Percentiles rank a stretch among this genome's conserved stretches.
phyloP scores from a whole-genome alignment of 306 rosid species.

The Prunus persica region Prunus_persica_NCBIv2 NC_034009.1:36086001-36086500 shows the following conservation, averaged over 20 bases:
- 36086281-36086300: slow-evolving; percentile 39
- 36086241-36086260: slow-evolving; percentile 61
- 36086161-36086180: slow-evolving; percentile 19
- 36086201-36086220: slow-evolving; percentile 63
- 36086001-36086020: too few species aligned
- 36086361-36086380: background rate
- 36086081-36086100: too few species aligned
- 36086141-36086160: too few species aligned
- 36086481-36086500: slow-evolving; percentile 64
- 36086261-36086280: slow-evolving; percentile 38
- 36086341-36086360: background rate
- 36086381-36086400: slow-evolving; percentile 16
- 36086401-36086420: slow-evolving; percentile 40
- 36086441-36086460: slow-evolving; percentile 70
- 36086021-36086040: too few species aligned
- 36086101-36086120: too few species aligned
- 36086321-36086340: background rate
- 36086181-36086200: slow-evolving; percentile 47
- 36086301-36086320: slow-evolving; percentile 12
- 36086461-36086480: slow-evolving; percentile 56
- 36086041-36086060: too few species aligned
- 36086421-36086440: slow-evolving; percentile 47
- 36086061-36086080: too few species aligned
- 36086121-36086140: background rate
- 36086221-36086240: slow-evolving; percentile 82